Conservation (phyloP, 2,329 filamentous ascomycete species). For the Monosporascus ibericus region DNA sequence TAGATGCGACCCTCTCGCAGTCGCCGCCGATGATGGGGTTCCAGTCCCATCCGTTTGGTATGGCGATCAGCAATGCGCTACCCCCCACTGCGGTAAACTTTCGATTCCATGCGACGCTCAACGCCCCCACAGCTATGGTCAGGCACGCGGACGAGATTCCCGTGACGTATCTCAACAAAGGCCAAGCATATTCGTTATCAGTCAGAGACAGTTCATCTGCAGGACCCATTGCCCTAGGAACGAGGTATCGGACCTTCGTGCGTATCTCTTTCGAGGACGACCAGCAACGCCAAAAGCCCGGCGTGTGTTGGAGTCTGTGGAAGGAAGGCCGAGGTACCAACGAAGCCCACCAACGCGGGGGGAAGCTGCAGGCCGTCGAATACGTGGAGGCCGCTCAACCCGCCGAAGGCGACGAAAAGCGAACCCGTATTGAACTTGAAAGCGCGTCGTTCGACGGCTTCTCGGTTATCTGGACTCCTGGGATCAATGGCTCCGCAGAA, state of each 20-base stretch:
- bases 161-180: conserved; percentile 97
- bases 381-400: conserved; percentile 67
- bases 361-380: conserved; percentile 89
- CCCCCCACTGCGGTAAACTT: conserved; percentile 64
- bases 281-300: conserved; percentile 78
- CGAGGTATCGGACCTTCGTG: conserved; percentile 82
- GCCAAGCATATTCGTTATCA: conserved; percentile 84
- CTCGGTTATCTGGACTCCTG: conserved; percentile 81
- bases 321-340: conserved; percentile 95
- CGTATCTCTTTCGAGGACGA: conserved; percentile 98
- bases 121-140: conserved; percentile 95
- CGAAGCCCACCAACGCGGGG: conserved; percentile 88
- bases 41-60: conserved; percentile 44
- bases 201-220: conserved; percentile 70
- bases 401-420: conserved; percentile 56
- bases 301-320: conserved; percentile 81
- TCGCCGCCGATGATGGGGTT: conserved; percentile 55
- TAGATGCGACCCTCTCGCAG: conserved; percentile 56
- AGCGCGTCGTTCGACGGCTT: conserved; percentile 88
- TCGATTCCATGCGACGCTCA: conserved; percentile 82
- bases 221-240: conserved; percentile 50
- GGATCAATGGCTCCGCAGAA: conserved; percentile 61
- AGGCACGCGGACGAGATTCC: conserved; percentile 86
- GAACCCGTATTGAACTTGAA: conserved; percentile 64
- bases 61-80: conserved; percentile 39